Base-by-base conservation (phyloP, 257 asterid genomes). In the Phtheirospermum japonicum region DNA sequence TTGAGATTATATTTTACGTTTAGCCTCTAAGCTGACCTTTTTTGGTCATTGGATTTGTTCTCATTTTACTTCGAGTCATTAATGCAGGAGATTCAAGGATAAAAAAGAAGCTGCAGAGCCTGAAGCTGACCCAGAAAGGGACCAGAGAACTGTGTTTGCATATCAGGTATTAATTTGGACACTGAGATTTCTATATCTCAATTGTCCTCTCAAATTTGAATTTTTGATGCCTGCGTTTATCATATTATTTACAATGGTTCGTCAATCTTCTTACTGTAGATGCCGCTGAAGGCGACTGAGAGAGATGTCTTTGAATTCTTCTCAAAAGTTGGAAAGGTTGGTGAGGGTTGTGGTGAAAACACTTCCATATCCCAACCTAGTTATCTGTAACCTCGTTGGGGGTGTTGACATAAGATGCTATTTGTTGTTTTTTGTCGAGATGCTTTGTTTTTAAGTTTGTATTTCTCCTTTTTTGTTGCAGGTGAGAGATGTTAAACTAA, bases 101-200 rank as follows among this genome's bases (percentile, higher is more conserved):
- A 93, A 89, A 80, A 93, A 87, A 68, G 99, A 93, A 77, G 80
- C 87, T 4, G 80, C 60, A 54, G 99, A 93, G 77, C 95, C 97
- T 76, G 99, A 93, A 81, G 97, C 97, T 51, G 99, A 93, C 66
- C 99, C 99, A 54, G 99, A 93, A 77, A 85, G 99, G 82, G 99
- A 93, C 67, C 99, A 93, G 79, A 85, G 97, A 80, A 93, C 99
- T 56, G 99, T 93, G 71, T 93, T 93, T 73, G 99, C 97, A 17
- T 93, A 86, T 72, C 99, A 93, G 95, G 99, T 85, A 59, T 50
- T 26, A 37, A 4, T 71, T 52, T 56, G 26, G 36, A 57, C 57
- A 14, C 28, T 11, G 2, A 17, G 9, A 55, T 76, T 62, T 53
- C 14, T 16, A 8, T 33, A 30, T 50, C 56, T 55, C 53, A 64